These are phyloP conservation scores for Trichoderma arundinaceum DNA, from an alignment of 2,329 filamentous ascomycete genomes.

Conservation along the genomic window DNA sequence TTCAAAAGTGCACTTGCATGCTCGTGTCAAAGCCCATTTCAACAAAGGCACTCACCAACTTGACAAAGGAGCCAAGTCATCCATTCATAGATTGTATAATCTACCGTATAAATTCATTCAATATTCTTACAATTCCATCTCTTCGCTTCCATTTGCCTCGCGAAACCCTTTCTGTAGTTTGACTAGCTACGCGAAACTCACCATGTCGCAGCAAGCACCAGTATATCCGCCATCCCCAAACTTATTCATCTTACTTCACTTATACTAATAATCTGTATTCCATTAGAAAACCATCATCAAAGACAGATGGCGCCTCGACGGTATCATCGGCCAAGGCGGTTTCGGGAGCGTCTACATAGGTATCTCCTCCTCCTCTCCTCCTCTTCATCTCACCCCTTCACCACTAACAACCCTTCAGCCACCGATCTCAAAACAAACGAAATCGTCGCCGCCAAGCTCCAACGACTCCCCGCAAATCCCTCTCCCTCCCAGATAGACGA, in stretches of 20 bases:
- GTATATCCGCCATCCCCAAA: background rate
- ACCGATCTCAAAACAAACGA: constrained; percentile 38
- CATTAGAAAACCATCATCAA: background rate
- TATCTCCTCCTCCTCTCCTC: background rate
- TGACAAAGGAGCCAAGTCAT: too few species aligned
- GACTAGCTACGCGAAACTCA: background rate
- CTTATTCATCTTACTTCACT: accelerated
- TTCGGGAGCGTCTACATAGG: constrained; percentile 30
- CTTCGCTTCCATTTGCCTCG: background rate
- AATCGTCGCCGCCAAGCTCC: constrained; percentile 45
- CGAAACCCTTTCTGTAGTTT: background rate
- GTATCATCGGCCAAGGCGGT: constrained; percentile 27
- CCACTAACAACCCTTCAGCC: constrained; percentile 19
- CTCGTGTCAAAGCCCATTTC: too few species aligned
- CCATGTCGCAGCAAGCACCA: background rate
- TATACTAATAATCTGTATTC: background rate
- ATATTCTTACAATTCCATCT: background rate
- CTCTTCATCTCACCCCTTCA: background rate
- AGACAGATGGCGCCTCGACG: constrained; percentile 11
- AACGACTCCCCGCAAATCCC: background rate
- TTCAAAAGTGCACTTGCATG: too few species aligned
- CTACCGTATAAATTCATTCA: background rate
- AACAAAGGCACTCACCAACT: too few species aligned
- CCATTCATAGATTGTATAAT: too few species aligned
- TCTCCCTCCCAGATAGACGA: background rate